Base-by-base conservation (phyloP, 768 basidiomycete genomes). In the Pisolithus sp. region DNA sequence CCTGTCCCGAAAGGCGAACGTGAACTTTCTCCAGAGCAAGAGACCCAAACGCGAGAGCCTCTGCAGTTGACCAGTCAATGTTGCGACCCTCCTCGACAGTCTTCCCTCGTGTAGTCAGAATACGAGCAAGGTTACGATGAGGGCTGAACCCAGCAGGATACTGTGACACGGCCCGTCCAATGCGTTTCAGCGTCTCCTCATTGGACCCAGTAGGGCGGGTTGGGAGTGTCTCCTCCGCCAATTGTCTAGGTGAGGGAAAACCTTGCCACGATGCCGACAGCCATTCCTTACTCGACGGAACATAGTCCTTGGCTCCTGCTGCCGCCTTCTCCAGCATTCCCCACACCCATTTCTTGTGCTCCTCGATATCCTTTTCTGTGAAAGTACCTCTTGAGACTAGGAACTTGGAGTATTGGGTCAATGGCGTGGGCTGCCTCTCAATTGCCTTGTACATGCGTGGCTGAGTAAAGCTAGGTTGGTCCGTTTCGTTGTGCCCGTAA, bases 281-380 rank as follows among this genome's bases (percentile, higher is more conserved):
- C 96, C 96, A 98, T 65, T 99, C 96, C 65, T 93, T 91, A 62
- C 83, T 81, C 4, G 92, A 88, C 12, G 96, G 93, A 38, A 93
- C 84, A 68, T 99, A 99, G 66, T 97, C 92, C 74, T 97, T 96
- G 12, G 90, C 79, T 8, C 81, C 92, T n/a, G 79, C 83, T n/a
- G 89, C 83, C 7, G 96, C 93, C 70, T 86, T 94, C 72, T 99
- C 96, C 52, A 99, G 77, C 90, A 94, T 95, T 31, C 93, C 92
- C 93, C 93, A 96, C 3, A 99, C 96, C 96, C 96, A 99, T 61
- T 87, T 89, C 78, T 92, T 93, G 77, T 98, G 96, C 65, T 97
- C 94, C 66, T 95, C 93, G 48, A 97, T 91, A 63, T 98, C 94
- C 71, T 87, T 85, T 68, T 92, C 87, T 30, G 93, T 94, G 69